These are phyloP conservation scores for Epicoccum sorghinum DNA, from an alignment of 2,329 filamentous ascomycete genomes.

Conservation along the genomic window DNA sequence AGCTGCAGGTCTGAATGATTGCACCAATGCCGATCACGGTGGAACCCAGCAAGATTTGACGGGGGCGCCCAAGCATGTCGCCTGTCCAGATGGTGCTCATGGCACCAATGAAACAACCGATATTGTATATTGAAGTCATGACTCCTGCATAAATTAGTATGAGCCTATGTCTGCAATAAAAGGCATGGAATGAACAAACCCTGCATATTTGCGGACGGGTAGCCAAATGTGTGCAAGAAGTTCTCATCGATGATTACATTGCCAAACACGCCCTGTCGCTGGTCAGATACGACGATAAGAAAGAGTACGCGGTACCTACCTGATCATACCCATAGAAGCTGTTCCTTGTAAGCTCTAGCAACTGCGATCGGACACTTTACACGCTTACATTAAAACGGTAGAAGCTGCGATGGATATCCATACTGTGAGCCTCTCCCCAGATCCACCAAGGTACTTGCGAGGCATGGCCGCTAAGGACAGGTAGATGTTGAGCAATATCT, in stretches of 20 bases:
- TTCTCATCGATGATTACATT: conserved; percentile 44
- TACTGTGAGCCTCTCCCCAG: conserved; percentile 57
- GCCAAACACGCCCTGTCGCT: conserved; percentile 35
- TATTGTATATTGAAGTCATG: conserved; percentile 50
- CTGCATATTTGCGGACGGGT: conserved; percentile 40
- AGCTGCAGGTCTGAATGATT: conserved; percentile 46
- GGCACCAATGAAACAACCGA: conserved; percentile 55
- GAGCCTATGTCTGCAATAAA: background rate
- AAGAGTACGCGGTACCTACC: background rate
- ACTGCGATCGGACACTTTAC: background rate
- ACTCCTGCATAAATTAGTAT: conserved; percentile 32
- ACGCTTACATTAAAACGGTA: conserved; percentile 51
- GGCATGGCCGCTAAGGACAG: conserved; percentile 41
- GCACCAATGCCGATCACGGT: conserved; percentile 48
- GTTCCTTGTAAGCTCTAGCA: background rate
- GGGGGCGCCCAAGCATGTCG: conserved; percentile 63
- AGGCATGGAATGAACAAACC: background rate
- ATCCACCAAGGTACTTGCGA: conserved; percentile 58
- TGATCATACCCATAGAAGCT: conserved; percentile 54
- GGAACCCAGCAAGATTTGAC: conserved; percentile 64
- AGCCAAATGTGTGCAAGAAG: conserved; percentile 37
- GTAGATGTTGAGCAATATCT: too few relatives aligned
- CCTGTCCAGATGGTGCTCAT: conserved; percentile 56
- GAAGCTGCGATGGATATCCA: conserved; percentile 60
- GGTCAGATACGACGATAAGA: background rate